phyloP scores from a whole-genome alignment of 192 early-diverging fungal genomes.

The Rhizophagus clarus region DNA sequence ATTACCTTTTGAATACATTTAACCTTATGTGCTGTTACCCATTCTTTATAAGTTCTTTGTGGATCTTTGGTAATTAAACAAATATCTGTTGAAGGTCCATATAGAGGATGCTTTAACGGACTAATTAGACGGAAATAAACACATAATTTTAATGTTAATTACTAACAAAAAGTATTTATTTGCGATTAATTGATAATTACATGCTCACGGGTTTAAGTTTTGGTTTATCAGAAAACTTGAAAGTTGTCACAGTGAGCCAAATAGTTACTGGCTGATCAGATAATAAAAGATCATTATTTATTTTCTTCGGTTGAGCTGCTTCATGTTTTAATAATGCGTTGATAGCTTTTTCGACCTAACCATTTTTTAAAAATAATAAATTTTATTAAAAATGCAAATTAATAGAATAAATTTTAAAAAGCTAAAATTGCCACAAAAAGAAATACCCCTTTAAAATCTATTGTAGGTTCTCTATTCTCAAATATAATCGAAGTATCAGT shows the following conservation, averaged over 20 bases:
- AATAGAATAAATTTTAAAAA: background rate
- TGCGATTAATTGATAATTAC: background rate
- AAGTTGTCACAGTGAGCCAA: background rate
- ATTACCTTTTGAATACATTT: slow-evolving; percentile 64
- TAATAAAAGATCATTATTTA: background rate
- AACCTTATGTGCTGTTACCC: slow-evolving; percentile 64
- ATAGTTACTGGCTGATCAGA: background rate
- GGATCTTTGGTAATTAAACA: slow-evolving; percentile 91
- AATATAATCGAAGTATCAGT: background rate
- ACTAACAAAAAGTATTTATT: background rate
- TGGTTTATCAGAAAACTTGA: background rate
- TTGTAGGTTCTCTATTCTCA: background rate
- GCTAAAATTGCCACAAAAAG: too few species aligned
- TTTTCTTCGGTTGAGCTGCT: background rate
- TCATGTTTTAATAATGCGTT: background rate
- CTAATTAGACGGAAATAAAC: slow-evolving; percentile 34
- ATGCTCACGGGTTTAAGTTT: background rate
- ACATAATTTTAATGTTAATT: background rate
- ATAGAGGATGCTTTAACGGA: slow-evolving; percentile 69
- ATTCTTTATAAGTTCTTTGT: slow-evolving; percentile 74
- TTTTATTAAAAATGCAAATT: background rate
- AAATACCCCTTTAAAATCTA: background rate
- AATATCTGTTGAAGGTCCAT: slow-evolving; percentile 65
- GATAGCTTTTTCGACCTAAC: background rate
- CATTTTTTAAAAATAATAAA: background rate